Conservation (phyloP, 2,329 filamentous ascomycete species). For the Ilyonectria destructans region DNA sequence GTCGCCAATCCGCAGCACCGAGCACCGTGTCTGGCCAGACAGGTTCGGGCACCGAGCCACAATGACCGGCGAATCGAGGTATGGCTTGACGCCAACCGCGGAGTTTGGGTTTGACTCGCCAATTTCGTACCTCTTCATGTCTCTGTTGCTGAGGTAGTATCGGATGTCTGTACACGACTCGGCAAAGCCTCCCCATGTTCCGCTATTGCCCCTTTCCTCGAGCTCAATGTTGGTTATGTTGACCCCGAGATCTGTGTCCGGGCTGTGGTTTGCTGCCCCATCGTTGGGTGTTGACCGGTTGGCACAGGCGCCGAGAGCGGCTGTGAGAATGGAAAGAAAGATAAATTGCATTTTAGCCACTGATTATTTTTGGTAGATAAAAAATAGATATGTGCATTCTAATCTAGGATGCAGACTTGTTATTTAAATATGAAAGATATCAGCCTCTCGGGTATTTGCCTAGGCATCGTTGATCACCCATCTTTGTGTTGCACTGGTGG, state of each 20-base stretch:
- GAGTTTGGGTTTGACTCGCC: neutral
- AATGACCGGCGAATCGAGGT: slow-evolving; percentile 34
- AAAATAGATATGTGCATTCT: neutral
- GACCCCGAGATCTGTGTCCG: neutral
- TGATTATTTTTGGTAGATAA: neutral
- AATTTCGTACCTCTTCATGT: slow-evolving; percentile 20
- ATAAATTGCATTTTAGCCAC: neutral
- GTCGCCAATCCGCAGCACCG: slow-evolving; percentile 34
- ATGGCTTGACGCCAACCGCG: slow-evolving; percentile 12
- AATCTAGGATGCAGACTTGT: neutral
- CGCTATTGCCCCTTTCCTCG: neutral
- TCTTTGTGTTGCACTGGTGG: neutral
- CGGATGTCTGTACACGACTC: slow-evolving; percentile 35
- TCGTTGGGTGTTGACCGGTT: neutral
- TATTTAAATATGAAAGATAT: neutral
- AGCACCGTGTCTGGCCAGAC: slow-evolving; percentile 33
- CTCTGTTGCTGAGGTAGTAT: slow-evolving; percentile 37
- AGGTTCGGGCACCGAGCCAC: slow-evolving; percentile 33
- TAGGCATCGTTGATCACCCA: neutral
- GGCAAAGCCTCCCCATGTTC: slow-evolving; percentile 30
- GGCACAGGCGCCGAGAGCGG: neutral
- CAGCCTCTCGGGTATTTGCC: neutral
- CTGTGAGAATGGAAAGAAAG: neutral
- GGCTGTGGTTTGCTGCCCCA: neutral
- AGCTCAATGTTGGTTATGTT: neutral